These are phyloP conservation scores for Eremochloa ophiuroides DNA, from an alignment of 176 grass and related monocot genomes.

Conservation along the genomic window DNA sequence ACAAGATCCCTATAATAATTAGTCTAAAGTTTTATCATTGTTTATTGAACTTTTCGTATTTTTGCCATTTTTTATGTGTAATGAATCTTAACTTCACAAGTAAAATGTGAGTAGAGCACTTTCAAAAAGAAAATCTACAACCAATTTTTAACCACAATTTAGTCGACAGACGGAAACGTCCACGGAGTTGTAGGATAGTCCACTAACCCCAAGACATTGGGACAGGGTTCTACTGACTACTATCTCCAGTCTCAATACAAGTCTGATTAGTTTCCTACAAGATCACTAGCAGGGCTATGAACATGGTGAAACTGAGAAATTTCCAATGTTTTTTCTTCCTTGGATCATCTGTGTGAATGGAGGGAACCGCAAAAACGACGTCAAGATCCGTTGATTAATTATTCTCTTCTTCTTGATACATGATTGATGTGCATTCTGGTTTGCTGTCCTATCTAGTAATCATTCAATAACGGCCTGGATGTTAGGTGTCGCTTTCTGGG, in stretches of 20 bases:
- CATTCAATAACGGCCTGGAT: neutral
- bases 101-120: neutral
- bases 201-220: neutral
- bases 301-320: neutral
- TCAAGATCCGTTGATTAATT: neutral
- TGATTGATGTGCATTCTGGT: slow-evolving; percentile 11
- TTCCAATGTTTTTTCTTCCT: neutral
- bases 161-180: neutral
- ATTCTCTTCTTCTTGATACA: slow-evolving; percentile 7
- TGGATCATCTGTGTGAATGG: slow-evolving; percentile 21
- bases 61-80: neutral
- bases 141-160: neutral
- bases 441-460: slow-evolving; percentile 13
- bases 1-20: too few relatives aligned
- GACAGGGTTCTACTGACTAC: neutral
- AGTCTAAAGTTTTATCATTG: neutral
- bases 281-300: neutral
- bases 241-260: neutral
- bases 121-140: neutral
- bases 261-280: neutral
- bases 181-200: neutral
- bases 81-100: neutral
- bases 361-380: neutral
- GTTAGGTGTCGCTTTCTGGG: slow-evolving; percentile 14
- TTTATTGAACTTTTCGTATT: neutral